Conservation (phyloP, 352 stramenopile genomes). For the Phytophthora ramorum region DNA sequence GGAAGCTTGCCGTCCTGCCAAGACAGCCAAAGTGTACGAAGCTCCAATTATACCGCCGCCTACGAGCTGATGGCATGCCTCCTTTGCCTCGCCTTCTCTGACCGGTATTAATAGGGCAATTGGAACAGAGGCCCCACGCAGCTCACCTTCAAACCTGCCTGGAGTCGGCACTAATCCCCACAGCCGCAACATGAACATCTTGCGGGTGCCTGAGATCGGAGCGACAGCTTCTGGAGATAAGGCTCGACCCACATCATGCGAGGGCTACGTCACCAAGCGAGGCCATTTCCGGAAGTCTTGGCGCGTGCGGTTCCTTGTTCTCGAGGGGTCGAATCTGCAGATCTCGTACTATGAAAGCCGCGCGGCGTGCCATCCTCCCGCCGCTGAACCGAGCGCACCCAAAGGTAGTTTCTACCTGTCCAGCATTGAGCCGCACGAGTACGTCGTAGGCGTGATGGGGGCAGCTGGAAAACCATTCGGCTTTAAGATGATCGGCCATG, state of each 20-base stretch:
- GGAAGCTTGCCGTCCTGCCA: conserved; percentile 2
- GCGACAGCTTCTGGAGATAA: conserved; percentile 38
- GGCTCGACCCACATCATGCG: conserved; percentile 74
- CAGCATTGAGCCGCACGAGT: conserved; percentile 82
- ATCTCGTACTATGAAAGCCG: conserved; percentile 85
- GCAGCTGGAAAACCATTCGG: conserved; percentile 78
- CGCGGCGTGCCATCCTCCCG: conserved; percentile 45
- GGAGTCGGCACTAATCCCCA: background rate
- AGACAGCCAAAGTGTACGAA: background rate
- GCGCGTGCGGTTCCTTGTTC: conserved; percentile 78
- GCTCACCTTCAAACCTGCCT: conserved; percentile 16
- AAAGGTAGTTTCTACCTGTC: conserved; percentile 85
- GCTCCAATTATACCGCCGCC: conserved; percentile 34
- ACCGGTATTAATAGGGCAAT: conserved; percentile 34
- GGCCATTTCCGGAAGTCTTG: conserved; percentile 88
- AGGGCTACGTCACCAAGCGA: conserved; percentile 89
- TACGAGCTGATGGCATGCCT: conserved; percentile 32
- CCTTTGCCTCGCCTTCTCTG: background rate
- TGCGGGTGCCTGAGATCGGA: conserved; percentile 47
- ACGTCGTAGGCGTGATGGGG: conserved; percentile 72
- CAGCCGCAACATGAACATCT: conserved; percentile 58
- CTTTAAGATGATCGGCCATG: conserved; percentile 88
- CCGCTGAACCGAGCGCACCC: conserved; percentile 17
- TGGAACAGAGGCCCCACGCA: background rate
- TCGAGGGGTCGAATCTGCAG: conserved; percentile 73